Conservation (phyloP, 2,329 filamentous ascomycete genomes). For the Torrubiellomyces zombiae region DNA sequence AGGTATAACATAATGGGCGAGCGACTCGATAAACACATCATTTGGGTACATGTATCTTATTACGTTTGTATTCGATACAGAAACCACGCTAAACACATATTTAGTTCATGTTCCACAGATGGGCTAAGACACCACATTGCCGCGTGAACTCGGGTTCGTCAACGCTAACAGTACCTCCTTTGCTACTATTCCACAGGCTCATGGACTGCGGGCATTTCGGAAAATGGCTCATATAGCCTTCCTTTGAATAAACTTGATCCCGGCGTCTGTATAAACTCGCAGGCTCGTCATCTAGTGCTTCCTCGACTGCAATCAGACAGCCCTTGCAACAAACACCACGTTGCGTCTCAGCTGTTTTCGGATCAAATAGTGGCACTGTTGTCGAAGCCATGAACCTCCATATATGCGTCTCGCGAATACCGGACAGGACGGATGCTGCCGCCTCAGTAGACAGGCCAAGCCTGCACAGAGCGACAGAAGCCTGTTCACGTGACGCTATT, state of each 20-base stretch:
- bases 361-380: constrained; percentile 1
- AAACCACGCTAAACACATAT: too few species aligned
- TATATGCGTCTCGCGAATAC: neutral
- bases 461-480: constrained; percentile 1
- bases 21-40: too few species aligned
- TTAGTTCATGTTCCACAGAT: too few species aligned
- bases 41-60: neutral
- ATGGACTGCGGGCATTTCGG: constrained; percentile 1
- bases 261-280: neutral
- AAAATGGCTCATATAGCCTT: constrained; percentile 2
- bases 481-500: constrained; percentile 1
- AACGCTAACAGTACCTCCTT: neutral
- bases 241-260: constrained; percentile 1
- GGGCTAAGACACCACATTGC: constrained; percentile 1
- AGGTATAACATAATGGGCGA: too few species aligned
- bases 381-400: constrained; percentile 1
- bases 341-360: neutral
- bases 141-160: constrained; percentile 2
- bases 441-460: constrained; percentile 1
- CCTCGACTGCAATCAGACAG: constrained; percentile 1
- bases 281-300: constrained; percentile 1
- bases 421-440: constrained; percentile 1
- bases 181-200: constrained; percentile 1
- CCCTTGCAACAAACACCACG: constrained; percentile 1
- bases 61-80: too few species aligned